phyloP scores from a whole-genome alignment of 352 stramenopile species.

The Saprolegnia parasitica region DNA sequence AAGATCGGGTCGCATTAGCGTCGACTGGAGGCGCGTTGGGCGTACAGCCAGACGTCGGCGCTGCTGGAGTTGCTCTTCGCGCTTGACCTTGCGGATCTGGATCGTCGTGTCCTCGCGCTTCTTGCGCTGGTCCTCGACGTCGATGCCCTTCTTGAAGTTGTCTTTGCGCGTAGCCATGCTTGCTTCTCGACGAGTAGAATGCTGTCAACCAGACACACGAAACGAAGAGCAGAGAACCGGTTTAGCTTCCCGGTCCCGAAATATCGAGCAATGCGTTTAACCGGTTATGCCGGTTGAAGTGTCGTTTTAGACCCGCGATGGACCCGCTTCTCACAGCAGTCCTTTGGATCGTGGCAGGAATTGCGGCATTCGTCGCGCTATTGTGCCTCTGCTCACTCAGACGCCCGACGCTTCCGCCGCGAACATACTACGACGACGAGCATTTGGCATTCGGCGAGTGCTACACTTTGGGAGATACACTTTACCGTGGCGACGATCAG shows the following conservation, averaged over 20 bases:
- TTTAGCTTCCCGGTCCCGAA: not conserved
- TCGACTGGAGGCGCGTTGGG: not conserved
- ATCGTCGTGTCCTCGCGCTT: constrained; percentile 73
- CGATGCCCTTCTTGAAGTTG: constrained; percentile 78
- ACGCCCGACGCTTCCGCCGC: not conserved
- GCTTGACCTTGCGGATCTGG: constrained; percentile 81
- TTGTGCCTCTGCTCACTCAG: not conserved
- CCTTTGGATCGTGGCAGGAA: not conserved
- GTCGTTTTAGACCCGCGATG: not conserved
- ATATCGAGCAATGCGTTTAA: not conserved
- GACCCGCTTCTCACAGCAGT: not conserved
- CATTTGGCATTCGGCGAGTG: not conserved
- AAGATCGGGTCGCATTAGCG: not conserved
- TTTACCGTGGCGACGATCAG: not conserved
- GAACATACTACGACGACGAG: constrained; percentile 4
- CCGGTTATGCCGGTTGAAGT: not conserved
- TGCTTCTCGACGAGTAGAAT: not conserved
- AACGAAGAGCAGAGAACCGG: not conserved
- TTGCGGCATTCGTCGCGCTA: not conserved
- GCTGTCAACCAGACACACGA: not conserved
- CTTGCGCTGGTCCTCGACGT: constrained; percentile 66
- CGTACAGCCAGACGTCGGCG: constrained; percentile 52
- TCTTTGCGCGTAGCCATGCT: constrained; percentile 40
- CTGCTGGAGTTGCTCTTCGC: constrained; percentile 78
- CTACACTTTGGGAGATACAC: not conserved